phyloP scores from a whole-genome alignment of 371 early-diverging fungal genomes.

The Apophysomyces trapeziformis region DNA sequence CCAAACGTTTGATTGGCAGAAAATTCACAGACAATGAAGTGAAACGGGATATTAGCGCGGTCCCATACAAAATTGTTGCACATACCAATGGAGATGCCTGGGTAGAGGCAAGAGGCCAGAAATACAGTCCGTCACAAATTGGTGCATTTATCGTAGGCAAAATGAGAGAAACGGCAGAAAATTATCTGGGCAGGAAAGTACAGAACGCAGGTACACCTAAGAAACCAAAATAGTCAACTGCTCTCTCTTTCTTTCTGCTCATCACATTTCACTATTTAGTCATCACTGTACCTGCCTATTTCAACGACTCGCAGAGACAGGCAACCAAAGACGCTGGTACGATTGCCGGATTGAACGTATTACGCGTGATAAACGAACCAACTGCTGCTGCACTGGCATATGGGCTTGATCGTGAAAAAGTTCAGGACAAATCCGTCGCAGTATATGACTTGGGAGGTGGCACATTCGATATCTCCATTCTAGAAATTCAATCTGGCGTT shows the following conservation, averaged over 20 bases:
- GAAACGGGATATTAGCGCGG: slow-evolving; percentile 82
- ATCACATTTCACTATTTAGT: slow-evolving; percentile 62
- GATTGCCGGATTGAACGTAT: slow-evolving; percentile 94
- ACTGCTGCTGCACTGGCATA: slow-evolving; percentile 99
- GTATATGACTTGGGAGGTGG: slow-evolving; percentile 99
- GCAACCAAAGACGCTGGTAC: slow-evolving; percentile 97
- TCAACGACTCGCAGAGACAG: slow-evolving; percentile 94
- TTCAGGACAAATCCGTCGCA: slow-evolving; percentile 83
- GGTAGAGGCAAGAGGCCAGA: slow-evolving; percentile 91
- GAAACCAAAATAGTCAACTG: neutral
- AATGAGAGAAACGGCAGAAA: slow-evolving; percentile 94
- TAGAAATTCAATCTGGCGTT: slow-evolving; percentile 94
- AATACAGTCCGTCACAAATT: slow-evolving; percentile 95
- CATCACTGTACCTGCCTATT: slow-evolving; percentile 78
- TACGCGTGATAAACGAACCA: slow-evolving; percentile 97
- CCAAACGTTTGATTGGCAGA: slow-evolving; percentile 96
- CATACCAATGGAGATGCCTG: slow-evolving; percentile 96
- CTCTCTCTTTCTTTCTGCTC: slow-evolving; percentile 26
- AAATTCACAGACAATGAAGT: slow-evolving; percentile 86
- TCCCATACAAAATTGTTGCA: slow-evolving; percentile 88
- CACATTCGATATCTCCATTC: slow-evolving; percentile 97
- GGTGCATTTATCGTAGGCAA: slow-evolving; percentile 94
- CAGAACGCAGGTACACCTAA: slow-evolving; percentile 80
- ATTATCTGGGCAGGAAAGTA: slow-evolving; percentile 81
- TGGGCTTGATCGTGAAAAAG: slow-evolving; percentile 82